phyloP scores from a whole-genome alignment of 2,329 filamentous ascomycete genomes.

The Ophiostoma perfectum region DNA sequence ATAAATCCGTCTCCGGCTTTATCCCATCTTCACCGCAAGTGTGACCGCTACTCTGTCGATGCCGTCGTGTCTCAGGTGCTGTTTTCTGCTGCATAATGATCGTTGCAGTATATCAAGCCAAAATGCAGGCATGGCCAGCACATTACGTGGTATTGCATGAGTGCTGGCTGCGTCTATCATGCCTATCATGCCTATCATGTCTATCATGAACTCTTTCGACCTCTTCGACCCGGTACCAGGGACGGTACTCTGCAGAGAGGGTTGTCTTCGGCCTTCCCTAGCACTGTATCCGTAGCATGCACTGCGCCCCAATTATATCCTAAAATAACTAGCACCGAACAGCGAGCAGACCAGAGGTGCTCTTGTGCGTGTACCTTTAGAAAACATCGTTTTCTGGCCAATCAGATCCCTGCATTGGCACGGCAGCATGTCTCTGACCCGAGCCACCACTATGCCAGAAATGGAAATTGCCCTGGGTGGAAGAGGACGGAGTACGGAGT shows the following conservation, averaged over 20 bases:
- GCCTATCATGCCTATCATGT: not conserved
- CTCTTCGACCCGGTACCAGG: not conserved
- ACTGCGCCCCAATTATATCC: not conserved
- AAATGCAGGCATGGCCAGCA: not conserved
- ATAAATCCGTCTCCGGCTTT: not conserved
- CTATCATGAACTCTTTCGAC: not conserved
- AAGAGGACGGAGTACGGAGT: not conserved
- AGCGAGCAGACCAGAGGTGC: not conserved
- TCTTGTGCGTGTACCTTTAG: not conserved
- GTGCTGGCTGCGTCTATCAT: not conserved
- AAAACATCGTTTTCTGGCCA: not conserved
- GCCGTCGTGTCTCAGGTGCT: constrained; percentile 8
- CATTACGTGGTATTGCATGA: not conserved
- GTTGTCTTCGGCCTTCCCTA: not conserved
- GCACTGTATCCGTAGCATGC: not conserved
- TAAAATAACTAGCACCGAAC: not conserved
- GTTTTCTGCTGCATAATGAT: not conserved
- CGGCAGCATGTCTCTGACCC: not conserved
- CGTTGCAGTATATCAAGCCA: too few species aligned
- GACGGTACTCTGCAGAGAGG: not conserved
- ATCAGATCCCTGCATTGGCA: not conserved
- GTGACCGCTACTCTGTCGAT: constrained; percentile 9
- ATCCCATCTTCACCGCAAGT: constrained; percentile 9
- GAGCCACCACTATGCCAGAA: constrained; percentile 4
- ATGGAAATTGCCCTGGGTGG: constrained; percentile 9